Evolutionary conservation across 202 grass and related monocot genomes (phyloP), one percentile per base, ranked within the genome.

Genomic region (Schoenoplectus triqueter): DNA sequence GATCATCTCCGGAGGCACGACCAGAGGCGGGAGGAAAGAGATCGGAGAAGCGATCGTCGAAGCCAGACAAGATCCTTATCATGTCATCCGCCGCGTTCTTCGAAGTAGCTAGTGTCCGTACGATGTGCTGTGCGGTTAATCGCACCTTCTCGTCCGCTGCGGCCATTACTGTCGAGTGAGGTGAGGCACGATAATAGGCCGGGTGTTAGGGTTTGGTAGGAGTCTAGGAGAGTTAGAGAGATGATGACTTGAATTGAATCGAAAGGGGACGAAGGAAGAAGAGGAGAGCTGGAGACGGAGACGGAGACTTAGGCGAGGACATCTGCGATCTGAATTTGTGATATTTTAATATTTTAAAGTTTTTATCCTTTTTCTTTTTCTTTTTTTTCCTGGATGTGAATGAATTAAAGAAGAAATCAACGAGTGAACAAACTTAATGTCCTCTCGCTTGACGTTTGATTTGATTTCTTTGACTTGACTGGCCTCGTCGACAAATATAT

Each of bases 81-180:
- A 89, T 95, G 85, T 93, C 92, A 80, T 92, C 92, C 3, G 91
- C 88, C 14, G 93, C 91, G 91, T 99, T 95, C 68, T 93, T 94
- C 10, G 93, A 91, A 81, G 78, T 94, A 64, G 96, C 96, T 62
- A 99, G 93, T 40, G 90, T 94, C 90, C 87, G 90, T 39, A 99
- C 93, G 73, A 96, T 96, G 78, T 94, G 91, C 87, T 95, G 93
- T 64, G 91, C 91, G 39, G 91, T 84, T 47, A 94, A 87, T 21
- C 94, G 94, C 81, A 99, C 93, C 86, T 96, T 99, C 78, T 99
- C 96, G 81, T 92, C 42, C 79, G 91, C 93, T 65, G 87, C 89
- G 89, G 92, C 92, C 75, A 48, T 73, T 21, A 39, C 41, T 52
- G 70, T 45, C 60, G 80, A 80, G 78, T 42, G 83, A 17, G 41